These are phyloP conservation scores for Danielia reshetovae DNA, from an alignment of 805 yeast species.

Conservation along the genomic window DNA sequence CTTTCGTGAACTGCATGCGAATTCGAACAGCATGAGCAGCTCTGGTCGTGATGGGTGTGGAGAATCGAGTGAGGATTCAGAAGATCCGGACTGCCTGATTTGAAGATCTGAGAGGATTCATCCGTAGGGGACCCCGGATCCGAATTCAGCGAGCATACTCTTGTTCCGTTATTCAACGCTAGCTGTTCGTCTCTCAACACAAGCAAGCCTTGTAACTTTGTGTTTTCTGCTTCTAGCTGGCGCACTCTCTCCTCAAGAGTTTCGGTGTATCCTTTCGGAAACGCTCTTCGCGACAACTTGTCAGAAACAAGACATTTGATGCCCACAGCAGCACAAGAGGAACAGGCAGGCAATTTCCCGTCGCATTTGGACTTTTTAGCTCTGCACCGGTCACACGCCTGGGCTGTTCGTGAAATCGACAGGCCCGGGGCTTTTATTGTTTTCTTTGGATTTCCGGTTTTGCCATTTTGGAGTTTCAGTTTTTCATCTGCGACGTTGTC, in stretches of 20 bases:
- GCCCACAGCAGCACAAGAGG: conserved; percentile 80
- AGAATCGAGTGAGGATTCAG: conserved; percentile 4
- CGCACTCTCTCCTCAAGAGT: conserved; percentile 84
- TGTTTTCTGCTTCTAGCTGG: conserved; percentile 78
- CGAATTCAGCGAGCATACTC: not conserved
- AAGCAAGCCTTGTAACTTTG: conserved; percentile 58
- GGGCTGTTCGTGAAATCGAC: conserved; percentile 68
- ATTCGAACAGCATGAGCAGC: conserved; percentile 52
- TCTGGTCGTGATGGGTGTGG: conserved; percentile 24
- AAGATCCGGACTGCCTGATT: not conserved
- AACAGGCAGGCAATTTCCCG: conserved; percentile 65
- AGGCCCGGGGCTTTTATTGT: conserved; percentile 69
- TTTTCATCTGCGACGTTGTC: not conserved
- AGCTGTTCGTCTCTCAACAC: conserved; percentile 63
- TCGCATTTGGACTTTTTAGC: conserved; percentile 78
- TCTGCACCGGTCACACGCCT: conserved; percentile 88
- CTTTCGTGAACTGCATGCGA: conserved; percentile 56
- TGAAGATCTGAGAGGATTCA: not conserved
- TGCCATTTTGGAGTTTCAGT: not conserved
- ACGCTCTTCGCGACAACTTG: conserved; percentile 77
- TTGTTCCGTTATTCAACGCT: conserved; percentile 23
- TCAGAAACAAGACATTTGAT: conserved; percentile 87
- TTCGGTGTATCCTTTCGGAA: conserved; percentile 91
- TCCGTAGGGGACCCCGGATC: not conserved
- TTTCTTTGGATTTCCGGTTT: conserved; percentile 11